These are phyloP conservation scores for Leccinum subtestaceum DNA, from an alignment of 768 basidiomycete genomes.

Conservation along the genomic window DNA sequence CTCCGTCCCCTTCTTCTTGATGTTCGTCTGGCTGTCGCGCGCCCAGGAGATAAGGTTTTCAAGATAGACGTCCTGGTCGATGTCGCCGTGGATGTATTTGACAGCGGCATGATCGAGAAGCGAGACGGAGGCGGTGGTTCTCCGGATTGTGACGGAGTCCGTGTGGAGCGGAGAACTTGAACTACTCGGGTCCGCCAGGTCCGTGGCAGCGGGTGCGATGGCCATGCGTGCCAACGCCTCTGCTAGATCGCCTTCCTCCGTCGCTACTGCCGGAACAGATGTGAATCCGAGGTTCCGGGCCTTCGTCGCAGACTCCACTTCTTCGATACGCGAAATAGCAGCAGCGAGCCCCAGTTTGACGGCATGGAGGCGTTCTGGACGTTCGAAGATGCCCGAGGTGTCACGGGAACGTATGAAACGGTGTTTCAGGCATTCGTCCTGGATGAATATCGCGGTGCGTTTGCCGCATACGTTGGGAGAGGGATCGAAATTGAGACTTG, in stretches of 20 bases:
- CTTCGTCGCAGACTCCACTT: slow-evolving; percentile 4
- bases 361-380: slow-evolving; percentile 85
- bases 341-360: slow-evolving; percentile 80
- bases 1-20: slow-evolving; percentile 63
- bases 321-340: slow-evolving; percentile 71
- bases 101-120: slow-evolving; percentile 61
- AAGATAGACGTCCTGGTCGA: slow-evolving; percentile 64
- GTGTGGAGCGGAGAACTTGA: slow-evolving; percentile 11
- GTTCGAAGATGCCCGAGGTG: slow-evolving; percentile 77
- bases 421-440: slow-evolving; percentile 42
- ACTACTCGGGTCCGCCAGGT: background rate
- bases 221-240: slow-evolving; percentile 46
- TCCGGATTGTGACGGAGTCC: slow-evolving; percentile 43
- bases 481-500: background rate
- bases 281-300: background rate
- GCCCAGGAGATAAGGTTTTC: slow-evolving; percentile 61
- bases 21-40: slow-evolving; percentile 56
- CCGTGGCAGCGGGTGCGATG: slow-evolving; percentile 24
- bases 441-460: slow-evolving; percentile 24
- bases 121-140: slow-evolving; percentile 53
- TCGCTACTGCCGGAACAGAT: slow-evolving; percentile 11
- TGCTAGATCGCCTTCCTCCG: slow-evolving; percentile 47
- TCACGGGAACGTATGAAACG: slow-evolving; percentile 77
- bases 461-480: slow-evolving; percentile 1
- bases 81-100: slow-evolving; percentile 71